Conservation (phyloP, 495 filamentous ascomycete genomes). For the Geopyxis carbonaria region DNA sequence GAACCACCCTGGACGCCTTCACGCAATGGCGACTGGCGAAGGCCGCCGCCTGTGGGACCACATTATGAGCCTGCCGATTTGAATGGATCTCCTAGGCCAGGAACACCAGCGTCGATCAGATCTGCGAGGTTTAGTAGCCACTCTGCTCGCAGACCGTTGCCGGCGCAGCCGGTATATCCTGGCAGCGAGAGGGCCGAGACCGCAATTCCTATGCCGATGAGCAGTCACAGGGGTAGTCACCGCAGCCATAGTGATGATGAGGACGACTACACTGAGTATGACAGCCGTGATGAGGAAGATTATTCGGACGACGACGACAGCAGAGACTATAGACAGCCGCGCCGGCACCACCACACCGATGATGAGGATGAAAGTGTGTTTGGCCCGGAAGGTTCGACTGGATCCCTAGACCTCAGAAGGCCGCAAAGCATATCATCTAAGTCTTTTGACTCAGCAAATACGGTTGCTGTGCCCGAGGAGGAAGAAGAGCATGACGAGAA, state of each 20-base stretch:
- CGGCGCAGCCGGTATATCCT: constrained; percentile 74
- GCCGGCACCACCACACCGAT: constrained; percentile 39
- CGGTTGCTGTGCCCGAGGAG: constrained; percentile 29
- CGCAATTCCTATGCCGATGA: constrained; percentile 12
- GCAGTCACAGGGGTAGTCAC: no score
- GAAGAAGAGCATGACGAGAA: constrained; percentile 32
- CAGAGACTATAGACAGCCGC: constrained; percentile 34
- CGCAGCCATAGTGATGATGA: constrained; percentile 11
- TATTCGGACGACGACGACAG: constrained; percentile 1
- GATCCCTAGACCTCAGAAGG: constrained; percentile 40
- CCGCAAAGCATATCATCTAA: constrained; percentile 8
- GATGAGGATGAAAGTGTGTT: constrained; percentile 54
- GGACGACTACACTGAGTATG: no score
- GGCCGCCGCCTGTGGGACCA: constrained; percentile 49
- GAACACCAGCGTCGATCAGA: constrained; percentile 42
- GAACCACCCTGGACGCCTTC: constrained; percentile 65
- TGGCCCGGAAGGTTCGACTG: constrained; percentile 41
- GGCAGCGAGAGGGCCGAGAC: constrained; percentile 22
- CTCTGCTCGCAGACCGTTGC: constrained; percentile 66
- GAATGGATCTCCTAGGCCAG: constrained; percentile 77
- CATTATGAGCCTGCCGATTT: constrained; percentile 74
- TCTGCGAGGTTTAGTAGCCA: constrained; percentile 69
- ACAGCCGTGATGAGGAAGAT: constrained; percentile 12
- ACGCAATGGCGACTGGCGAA: constrained; percentile 39
- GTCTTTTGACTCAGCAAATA: constrained; percentile 9